Base-by-base conservation (phyloP, 2,329 filamentous ascomycete genomes). In the Colletotrichum eremochloae region DNA sequence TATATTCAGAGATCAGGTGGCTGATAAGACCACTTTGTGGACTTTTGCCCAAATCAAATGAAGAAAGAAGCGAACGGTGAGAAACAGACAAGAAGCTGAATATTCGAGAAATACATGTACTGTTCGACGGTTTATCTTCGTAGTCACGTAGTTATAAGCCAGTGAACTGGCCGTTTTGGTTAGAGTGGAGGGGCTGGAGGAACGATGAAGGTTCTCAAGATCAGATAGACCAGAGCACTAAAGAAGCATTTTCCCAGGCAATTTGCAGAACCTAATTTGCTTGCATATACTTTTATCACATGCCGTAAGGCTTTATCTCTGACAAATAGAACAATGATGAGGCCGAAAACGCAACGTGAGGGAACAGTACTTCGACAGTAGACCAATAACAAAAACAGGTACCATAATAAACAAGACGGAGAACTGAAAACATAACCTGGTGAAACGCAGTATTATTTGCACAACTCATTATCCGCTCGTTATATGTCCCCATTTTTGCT, bases 251-350 rank as follows among this genome's bases (percentile, higher is more conserved):
- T 18, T 31, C 6, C 14, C 24, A 9, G 14, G 14, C 14, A 14
- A 29, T 31, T 52, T 15, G 15, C 18, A 12, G 50, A 53, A 31
- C 24, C 14, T 29, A 18, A 14, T 18, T 15, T 5, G 11, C 24
- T 44, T 48, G 52, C 38, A 3, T 56, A 1, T 29, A 40, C 1
- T 29, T 56, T 4, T 38, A 48, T 63, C 58, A 50, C 14, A 9
- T 11, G 0, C 20, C 8, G 29, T n/a, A 9, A 40, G 24, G 3
- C 6, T 0, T 11, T 0, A 44, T n/a, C 15, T 3, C 31, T 7
- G 29, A 38, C 2, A 29, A 31, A 20, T 5, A 52, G 8, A 6
- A 31, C 12, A 14, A 42, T 4, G 18, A 56, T 12, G 31, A 56
- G 5, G 15, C 2, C 2, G 20, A 64, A 1, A 46, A 46, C 42